Evolutionary conservation across 805 yeast genomes (phyloP).

Genomic region (Candida orba): DNA sequence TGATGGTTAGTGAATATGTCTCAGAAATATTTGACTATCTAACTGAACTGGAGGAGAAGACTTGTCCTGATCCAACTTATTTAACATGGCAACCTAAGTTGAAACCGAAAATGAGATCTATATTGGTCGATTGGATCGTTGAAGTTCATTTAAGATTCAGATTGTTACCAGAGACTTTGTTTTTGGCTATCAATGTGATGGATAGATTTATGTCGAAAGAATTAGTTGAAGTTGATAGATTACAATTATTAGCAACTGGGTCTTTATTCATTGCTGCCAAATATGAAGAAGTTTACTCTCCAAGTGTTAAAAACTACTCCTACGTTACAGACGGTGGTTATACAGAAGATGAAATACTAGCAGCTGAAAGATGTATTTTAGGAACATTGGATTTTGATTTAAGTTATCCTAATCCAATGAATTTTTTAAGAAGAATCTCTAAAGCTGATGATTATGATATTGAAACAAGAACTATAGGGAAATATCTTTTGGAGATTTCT

Average conservation of each 20-base stretch:
- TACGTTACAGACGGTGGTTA: slow-evolving; percentile 84
- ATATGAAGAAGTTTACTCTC: slow-evolving; percentile 86
- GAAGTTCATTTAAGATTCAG: slow-evolving; percentile 83
- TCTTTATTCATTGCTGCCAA: slow-evolving; percentile 85
- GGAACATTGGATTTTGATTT: slow-evolving; percentile 67
- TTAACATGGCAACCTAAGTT: slow-evolving; percentile 55
- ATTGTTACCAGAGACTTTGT: slow-evolving; percentile 78
- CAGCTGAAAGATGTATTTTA: slow-evolving; percentile 75
- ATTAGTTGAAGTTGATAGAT: slow-evolving; percentile 64
- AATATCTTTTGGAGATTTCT: slow-evolving; percentile 73
- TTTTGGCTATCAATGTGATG: slow-evolving; percentile 76
- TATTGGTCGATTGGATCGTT: slow-evolving; percentile 89
- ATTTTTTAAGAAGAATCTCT: slow-evolving; percentile 79
- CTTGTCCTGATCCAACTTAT: slow-evolving; percentile 67
- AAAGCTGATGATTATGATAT: slow-evolving; percentile 88
- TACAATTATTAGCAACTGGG: slow-evolving; percentile 83
- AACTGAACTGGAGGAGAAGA: slow-evolving; percentile 56
- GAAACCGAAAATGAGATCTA: slow-evolving; percentile 78
- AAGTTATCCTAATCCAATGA: slow-evolving; percentile 85
- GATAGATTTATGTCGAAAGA: slow-evolving; percentile 79
- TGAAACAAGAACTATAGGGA: slow-evolving; percentile 76
- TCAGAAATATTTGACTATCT: slow-evolving; percentile 77
- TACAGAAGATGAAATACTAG: slow-evolving; percentile 70
- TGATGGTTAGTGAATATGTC: slow-evolving; percentile 87
- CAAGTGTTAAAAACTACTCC: slow-evolving; percentile 78